phyloP scores from a whole-genome alignment of 352 stramenopile genomes.

The Thalassiosira mediterranea region DNA sequence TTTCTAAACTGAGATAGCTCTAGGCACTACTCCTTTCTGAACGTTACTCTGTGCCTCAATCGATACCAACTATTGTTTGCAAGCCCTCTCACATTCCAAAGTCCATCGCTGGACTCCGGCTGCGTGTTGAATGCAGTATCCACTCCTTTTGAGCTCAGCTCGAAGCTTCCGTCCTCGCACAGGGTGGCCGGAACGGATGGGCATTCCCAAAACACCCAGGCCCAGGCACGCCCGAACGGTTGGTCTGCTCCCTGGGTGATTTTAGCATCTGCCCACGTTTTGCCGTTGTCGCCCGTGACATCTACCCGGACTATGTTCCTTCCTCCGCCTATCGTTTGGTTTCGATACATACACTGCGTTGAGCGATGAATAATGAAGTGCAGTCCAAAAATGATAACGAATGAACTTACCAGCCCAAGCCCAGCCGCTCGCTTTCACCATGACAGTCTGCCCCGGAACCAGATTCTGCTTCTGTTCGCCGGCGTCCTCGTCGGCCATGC shows the following conservation, averaged over 20 bases:
- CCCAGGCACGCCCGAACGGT: conserved; percentile 90
- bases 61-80: conserved; percentile 96
- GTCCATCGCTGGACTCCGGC: conserved; percentile 92
- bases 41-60: conserved; percentile 21
- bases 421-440: conserved; percentile 71
- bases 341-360: conserved; percentile 79
- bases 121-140: conserved; percentile 96
- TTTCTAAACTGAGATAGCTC: no score
- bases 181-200: conserved; percentile 89
- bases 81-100: conserved; percentile 98
- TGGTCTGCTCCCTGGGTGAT: conserved; percentile 88
- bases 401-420: conserved; percentile 69
- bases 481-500: conserved; percentile 72
- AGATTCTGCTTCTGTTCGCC: conserved; percentile 82
- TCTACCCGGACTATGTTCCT: conserved; percentile 90
- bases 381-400: no score
- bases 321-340: conserved; percentile 90
- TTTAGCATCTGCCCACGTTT: conserved; percentile 89
- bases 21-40: no score
- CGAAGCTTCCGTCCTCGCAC: conserved; percentile 81
- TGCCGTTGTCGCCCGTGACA: conserved; percentile 87
- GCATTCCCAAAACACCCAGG: conserved; percentile 94
- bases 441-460: conserved; percentile 81
- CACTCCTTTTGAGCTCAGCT: conserved; percentile 93
- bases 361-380: no score